Evolutionary conservation across 2,329 filamentous ascomycete genomes (phyloP).

Genomic region (Thielaviopsis euricoi): DNA sequence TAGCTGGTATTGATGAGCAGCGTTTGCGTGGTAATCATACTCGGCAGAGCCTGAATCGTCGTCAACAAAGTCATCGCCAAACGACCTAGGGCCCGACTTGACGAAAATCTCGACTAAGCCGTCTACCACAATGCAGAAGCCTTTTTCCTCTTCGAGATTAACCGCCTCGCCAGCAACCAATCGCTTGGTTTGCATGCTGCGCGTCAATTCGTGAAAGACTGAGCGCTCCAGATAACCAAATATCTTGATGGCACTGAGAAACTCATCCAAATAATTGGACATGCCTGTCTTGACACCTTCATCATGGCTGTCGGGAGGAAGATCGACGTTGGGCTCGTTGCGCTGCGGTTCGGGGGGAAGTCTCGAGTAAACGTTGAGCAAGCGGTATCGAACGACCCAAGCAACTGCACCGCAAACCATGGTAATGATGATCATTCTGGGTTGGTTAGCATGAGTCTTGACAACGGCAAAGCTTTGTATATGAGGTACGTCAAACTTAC

Average conservation of each 20-base stretch:
- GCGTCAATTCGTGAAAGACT: conserved; percentile 91
- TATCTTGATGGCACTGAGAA: conserved; percentile 95
- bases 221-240: conserved; percentile 94
- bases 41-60: conserved; percentile 36
- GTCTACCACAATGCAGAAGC: conserved; percentile 94
- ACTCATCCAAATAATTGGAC: conserved; percentile 94
- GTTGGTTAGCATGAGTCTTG: background rate
- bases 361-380: conserved; percentile 91
- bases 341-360: conserved; percentile 87
- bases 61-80: conserved; percentile 17
- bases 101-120: conserved; percentile 96
- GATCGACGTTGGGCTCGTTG: conserved; percentile 86
- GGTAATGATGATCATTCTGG: conserved; percentile 57
- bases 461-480: too few species aligned
- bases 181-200: conserved; percentile 96
- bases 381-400: conserved; percentile 90
- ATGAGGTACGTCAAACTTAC: too few species aligned
- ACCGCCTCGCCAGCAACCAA: conserved; percentile 91
- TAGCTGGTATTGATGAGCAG: conserved; percentile 75
- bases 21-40: conserved; percentile 45
- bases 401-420: conserved; percentile 69
- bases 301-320: conserved; percentile 87
- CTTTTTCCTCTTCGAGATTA: conserved; percentile 91
- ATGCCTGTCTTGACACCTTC: conserved; percentile 79
- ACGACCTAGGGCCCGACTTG: conserved; percentile 51